A percentile compares a stretch with the other conserved stretches of the same genome.
Conservation (phyloP, 2,329 filamentous ascomycete species). For the Aspergillus niger region DNA sequence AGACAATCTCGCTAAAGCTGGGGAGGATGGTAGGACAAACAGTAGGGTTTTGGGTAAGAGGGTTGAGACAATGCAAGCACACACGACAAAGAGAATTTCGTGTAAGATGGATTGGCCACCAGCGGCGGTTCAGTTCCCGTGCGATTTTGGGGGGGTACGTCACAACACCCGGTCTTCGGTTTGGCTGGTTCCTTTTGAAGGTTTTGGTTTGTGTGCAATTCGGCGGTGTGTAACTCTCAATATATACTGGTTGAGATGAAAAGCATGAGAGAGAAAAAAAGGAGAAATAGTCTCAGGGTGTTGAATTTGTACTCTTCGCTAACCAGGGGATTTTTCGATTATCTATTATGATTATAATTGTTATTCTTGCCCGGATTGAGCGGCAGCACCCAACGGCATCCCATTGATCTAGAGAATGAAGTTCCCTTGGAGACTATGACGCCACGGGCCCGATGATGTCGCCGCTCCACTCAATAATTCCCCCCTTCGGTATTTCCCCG, state of each 20-base stretch:
- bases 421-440: constrained; percentile 13
- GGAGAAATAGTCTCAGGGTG: background rate
- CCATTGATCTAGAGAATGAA: constrained; percentile 5
- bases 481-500: constrained; percentile 2
- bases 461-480: constrained; percentile 11
- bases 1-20: background rate
- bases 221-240: background rate
- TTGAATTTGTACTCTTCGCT: background rate
- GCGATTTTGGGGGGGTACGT: background rate
- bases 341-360: background rate
- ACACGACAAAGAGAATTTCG: background rate
- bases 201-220: background rate
- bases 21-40: background rate
- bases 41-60: background rate
- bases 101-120: background rate
- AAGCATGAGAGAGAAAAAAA: background rate
- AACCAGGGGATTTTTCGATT: background rate
- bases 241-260: background rate
- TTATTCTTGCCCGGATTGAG: no score
- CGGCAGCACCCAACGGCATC: no score
- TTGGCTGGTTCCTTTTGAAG: background rate
- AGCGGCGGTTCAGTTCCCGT: background rate
- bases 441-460: constrained; percentile 13
- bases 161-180: background rate
- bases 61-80: constrained; percentile 1